Evolutionary conservation across 164 flowering plant genomes (phyloP).

Genomic region (Akebia trifoliata): DNA sequence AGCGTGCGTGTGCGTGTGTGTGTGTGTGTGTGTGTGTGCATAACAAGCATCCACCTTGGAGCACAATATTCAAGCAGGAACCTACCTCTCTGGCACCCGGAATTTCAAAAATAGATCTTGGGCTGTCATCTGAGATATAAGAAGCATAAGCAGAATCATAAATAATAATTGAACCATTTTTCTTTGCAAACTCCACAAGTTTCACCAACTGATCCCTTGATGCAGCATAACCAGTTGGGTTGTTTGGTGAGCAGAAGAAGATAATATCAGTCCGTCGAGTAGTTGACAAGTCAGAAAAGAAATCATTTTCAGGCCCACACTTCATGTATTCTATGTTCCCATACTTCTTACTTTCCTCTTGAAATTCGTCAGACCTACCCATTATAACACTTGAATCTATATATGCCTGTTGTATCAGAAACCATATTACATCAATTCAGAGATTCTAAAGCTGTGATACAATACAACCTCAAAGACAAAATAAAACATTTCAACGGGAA

Average conservation of each 20-base stretch:
- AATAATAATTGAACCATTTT: slow-evolving; percentile 73
- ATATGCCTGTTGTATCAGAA: slow-evolving; percentile 52
- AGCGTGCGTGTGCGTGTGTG: too few species aligned
- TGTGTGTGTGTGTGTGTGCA: too few species aligned
- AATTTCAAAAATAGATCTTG: slow-evolving; percentile 63
- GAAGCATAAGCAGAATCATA: slow-evolving; percentile 79
- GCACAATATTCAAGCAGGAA: neutral
- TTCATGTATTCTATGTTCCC: slow-evolving; percentile 69
- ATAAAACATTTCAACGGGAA: neutral
- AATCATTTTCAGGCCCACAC: slow-evolving; percentile 50
- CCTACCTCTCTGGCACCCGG: slow-evolving; percentile 83
- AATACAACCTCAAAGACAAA: neutral
- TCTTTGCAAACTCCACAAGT: slow-evolving; percentile 66
- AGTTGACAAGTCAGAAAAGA: slow-evolving; percentile 64
- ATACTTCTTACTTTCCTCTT: slow-evolving; percentile 44
- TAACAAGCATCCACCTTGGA: neutral
- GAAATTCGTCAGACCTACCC: slow-evolving; percentile 56
- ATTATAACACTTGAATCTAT: slow-evolving; percentile 74
- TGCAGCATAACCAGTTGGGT: slow-evolving; percentile 85
- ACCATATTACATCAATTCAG: slow-evolving; percentile 6
- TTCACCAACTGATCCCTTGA: slow-evolving; percentile 56
- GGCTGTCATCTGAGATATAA: slow-evolving; percentile 70
- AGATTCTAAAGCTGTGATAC: neutral
- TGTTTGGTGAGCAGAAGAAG: slow-evolving; percentile 92
- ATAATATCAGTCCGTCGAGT: slow-evolving; percentile 58